phyloP scores from a whole-genome alignment of 2,329 filamentous ascomycete species.

The Gliomastix tumulicola region DNA sequence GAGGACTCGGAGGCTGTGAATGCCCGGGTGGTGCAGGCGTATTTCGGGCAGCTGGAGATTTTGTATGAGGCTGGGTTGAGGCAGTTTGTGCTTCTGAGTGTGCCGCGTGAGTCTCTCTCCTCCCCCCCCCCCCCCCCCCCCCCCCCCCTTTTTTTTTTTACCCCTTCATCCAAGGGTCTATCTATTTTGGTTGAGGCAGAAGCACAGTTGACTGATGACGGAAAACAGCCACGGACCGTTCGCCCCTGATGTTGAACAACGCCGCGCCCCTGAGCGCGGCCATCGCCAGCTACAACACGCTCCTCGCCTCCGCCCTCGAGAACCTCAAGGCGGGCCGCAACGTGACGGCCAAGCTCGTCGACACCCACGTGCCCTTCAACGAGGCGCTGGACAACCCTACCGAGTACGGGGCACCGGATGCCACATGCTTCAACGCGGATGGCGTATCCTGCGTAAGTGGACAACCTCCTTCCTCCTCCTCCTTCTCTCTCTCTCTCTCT shows the following conservation, averaged over 20 bases:
- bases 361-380: constrained; percentile 33
- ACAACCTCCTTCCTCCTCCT: background rate
- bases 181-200: too few relatives aligned
- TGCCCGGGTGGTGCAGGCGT: constrained; percentile 31
- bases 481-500: background rate
- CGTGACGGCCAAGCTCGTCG: constrained; percentile 23
- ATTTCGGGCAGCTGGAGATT: constrained; percentile 29
- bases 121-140: too few relatives aligned
- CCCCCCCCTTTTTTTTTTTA: background rate
- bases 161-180: background rate
- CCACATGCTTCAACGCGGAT: constrained; percentile 30
- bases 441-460: constrained; percentile 29
- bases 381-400: constrained; percentile 30
- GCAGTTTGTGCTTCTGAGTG: constrained; percentile 53
- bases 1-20: constrained; percentile 23
- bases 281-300: constrained; percentile 29
- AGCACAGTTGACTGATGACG: too few relatives aligned
- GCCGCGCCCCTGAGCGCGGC: constrained; percentile 18
- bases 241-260: constrained; percentile 22
- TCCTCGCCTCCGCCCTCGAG: constrained; percentile 16
- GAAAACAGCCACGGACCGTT: constrained; percentile 16
- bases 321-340: constrained; percentile 21
- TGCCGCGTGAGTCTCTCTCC: constrained; percentile 37
- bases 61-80: constrained; percentile 46
- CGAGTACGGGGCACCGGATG: constrained; percentile 31